Base-by-base conservation (phyloP, 2,329 filamentous ascomycete genomes). In the Daldinia eschscholtzii region DNA sequence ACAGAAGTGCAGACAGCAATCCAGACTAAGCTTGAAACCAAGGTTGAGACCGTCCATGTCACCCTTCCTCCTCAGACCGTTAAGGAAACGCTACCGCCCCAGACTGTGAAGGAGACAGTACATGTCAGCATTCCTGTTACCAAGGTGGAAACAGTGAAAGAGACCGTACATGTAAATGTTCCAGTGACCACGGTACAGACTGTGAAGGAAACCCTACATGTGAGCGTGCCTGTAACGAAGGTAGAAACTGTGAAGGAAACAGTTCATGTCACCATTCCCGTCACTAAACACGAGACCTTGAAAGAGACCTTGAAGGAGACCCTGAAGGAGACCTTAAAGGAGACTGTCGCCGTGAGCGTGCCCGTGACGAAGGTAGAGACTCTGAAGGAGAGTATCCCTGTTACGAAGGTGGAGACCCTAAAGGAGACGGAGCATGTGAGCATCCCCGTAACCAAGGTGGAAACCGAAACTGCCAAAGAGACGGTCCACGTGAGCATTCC, bases 101-200 rank as follows among this genome's bases (percentile, higher is more conserved):
- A 65, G 35, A 69, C 63, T 15, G 33, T 68, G 12, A 68, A 68
- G 28, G 66, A 67, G 57, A 66, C 67, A 5, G 56, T 69, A 1
- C 59, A 61, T 30, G 20, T 57, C 30, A 52, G 55, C 7, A 42
- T 64, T n/a, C 60, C 33, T 12, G 57, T 61, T 20, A 61, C 57
- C 5, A 46, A 61, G n/a, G 39, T 61, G 18, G 33, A 56, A 33
- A 62, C 59, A 3, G 62, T 65, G 15, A 65, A 65, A 7, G 62
- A 66, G 7, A 68, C 65, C 7, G 42, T 64, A 20, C 55, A 59
- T 13, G 33, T 62, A 41, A 39, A 37, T 26, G 10, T 55, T 26
- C 52, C 52, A 10, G 52, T 55, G 5, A 55, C 52, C 15, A 42
- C 37, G 23, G 15, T 57, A 10, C 53, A 65, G 42, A 69, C 63